Evolutionary conservation across 129 eudicot genomes (phyloP), one percentile per base, ranked within the genome.

Genomic region (Erigeron canadensis): DNA sequence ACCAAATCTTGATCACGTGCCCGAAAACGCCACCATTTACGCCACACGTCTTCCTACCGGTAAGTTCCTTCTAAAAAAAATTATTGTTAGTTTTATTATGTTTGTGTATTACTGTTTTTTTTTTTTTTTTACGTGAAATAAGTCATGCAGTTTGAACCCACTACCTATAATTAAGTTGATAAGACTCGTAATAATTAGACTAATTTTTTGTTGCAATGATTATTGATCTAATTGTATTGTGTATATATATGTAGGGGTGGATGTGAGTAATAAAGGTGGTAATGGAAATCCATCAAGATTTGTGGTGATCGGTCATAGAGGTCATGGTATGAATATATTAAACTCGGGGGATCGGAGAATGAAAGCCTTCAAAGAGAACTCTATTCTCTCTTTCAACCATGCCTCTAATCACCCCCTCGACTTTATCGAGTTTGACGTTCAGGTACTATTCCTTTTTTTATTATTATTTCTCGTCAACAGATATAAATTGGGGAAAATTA

Each of bases 401-500:
- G 98, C 96, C 58, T 88, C 86, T 0, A 67, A 77, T 3, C 81
- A 59, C 77, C 79, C 89, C 15, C 19, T 93, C 18, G 95, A 93
- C 74, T 93, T 60, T 77, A 72, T 93, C 59, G 96, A 93, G 79
- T 93, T 93, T 75, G 98, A 93, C 72, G 98, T 93, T 86, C 98
- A 93, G 95, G 98, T 89, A 71, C 43, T 18, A 19, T 57, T n/a
- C n/a, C n/a, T 28, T 76, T 50, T 4, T 55, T 22, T 22, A 3
- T n/a, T n/a, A n/a, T n/a, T n/a, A n/a, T n/a, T n/a, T n/a, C n/a
- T n/a, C n/a, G n/a, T n/a, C n/a, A n/a, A n/a, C n/a, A n/a, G 22
- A 28, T 28, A 28, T 28, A 28, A 28, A 28, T 2, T 28, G 34
- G 34, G 34, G 34, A 28, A 28, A 28, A 28, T 28, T 28, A 28